Base-by-base conservation (phyloP, 1,284 basidiomycete species). In the Pascua sp. region DNA sequence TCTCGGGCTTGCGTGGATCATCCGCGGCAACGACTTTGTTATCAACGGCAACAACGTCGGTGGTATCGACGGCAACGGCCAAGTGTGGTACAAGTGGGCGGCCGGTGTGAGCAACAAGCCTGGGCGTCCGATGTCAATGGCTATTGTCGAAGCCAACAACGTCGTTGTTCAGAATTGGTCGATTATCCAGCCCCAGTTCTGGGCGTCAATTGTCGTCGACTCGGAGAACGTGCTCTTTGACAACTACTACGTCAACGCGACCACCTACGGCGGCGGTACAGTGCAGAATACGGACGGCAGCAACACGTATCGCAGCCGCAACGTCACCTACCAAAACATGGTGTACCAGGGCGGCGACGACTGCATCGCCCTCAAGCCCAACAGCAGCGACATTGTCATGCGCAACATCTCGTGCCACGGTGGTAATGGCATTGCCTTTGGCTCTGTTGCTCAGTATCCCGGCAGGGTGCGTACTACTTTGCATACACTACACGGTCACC, bases 1-100 rank as follows among this genome's bases (percentile, higher is more conserved):
- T 62, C 85, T 86, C 75, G 82, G 84, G 4, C 84, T 85, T 13
- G 86, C 84, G 81, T 86, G 86, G 65, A 82, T 86, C 54, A 75
- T 86, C 45, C 82, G 82, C 1, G 85, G 85, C 2, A 68, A 75
- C 38, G 78, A 86, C 74, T 86, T 86, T 63, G 77, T 79, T 15
- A 78, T 86, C 60, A 81, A 86, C 65, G 85, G 81, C 5, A 82
- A 85, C 70, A 79, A 80, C 63, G 80, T 75, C 2, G 85, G 85
- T 24, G 85, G 85, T 1, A 84, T 86, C 57, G 78, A 83, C 65
- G 86, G 85, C n/a, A 85, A 86, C 63, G 85, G 85, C 18, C 73
- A 82, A 74, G 71, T 69, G 13, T 84, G 82, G 81, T 84, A 82
- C 79, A 69, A 79, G 16, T 81, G 77, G 67, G 81, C 78, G 60